Conservation (phyloP, 148 eudicot genomes). For the Rheum nobile region DNA sequence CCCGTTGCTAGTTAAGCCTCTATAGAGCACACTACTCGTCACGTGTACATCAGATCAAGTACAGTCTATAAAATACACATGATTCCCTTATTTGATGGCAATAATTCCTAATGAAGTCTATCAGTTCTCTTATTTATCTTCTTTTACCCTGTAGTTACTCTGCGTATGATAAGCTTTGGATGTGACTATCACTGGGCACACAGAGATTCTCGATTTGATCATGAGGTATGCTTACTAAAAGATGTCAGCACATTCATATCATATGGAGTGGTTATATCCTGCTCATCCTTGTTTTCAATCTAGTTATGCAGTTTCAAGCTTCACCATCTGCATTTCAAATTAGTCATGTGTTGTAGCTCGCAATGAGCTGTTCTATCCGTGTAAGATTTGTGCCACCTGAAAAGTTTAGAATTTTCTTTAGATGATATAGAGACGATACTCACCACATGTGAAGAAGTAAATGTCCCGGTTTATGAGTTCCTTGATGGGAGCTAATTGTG, state of each 20-base stretch:
- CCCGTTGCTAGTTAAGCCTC: not conserved
- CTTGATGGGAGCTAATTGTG: not conserved
- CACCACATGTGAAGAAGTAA: conserved; percentile 2
- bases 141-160: conserved; percentile 33
- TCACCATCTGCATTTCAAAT: not conserved
- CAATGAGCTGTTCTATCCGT: not conserved
- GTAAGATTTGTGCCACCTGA: not conserved
- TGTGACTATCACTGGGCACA: conserved; percentile 84
- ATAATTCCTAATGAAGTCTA: not conserved
- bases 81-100: not conserved
- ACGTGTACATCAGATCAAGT: not conserved
- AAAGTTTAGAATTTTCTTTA: no score
- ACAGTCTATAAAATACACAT: not conserved
- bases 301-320: not conserved
- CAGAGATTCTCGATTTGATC: conserved; percentile 43
- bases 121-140: not conserved
- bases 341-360: not conserved
- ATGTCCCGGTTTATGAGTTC: not conserved
- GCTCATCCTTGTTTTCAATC: not conserved
- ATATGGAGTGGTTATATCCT: not conserved
- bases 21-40: not conserved
- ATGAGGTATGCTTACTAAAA: conserved; percentile 35
- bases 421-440: not conserved
- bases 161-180: conserved; percentile 92
- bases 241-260: not conserved